These are phyloP conservation scores for Sporothrix variecibatus DNA, from an alignment of 2,329 filamentous ascomycete genomes.

Conservation along the genomic window DNA sequence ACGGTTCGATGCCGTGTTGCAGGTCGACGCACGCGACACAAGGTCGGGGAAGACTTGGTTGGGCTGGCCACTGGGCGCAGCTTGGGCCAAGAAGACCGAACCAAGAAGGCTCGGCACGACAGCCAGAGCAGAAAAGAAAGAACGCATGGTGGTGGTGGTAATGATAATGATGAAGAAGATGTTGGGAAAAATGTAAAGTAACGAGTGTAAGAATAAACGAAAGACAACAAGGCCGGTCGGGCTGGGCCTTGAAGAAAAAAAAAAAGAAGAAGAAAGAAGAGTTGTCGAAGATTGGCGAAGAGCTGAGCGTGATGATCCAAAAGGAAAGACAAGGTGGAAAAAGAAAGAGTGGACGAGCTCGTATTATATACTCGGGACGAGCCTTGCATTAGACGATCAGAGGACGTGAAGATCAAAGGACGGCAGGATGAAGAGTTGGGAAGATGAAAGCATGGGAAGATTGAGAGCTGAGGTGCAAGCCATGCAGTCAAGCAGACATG, in stretches of 20 bases:
- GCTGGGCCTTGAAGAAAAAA: background rate
- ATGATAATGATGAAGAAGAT: background rate
- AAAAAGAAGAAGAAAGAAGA: background rate
- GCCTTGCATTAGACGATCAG: background rate
- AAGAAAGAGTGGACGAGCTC: conserved; percentile 12
- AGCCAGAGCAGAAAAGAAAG: conserved; percentile 23
- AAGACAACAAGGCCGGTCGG: conserved; percentile 8
- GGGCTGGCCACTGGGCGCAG: conserved; percentile 3
- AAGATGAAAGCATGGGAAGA: background rate
- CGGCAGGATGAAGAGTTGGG: too few relatives aligned
- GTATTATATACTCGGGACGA: conserved; percentile 23
- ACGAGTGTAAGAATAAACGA: conserved; percentile 16
- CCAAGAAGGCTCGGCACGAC: conserved; percentile 25
- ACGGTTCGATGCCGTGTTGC: conserved; percentile 29
- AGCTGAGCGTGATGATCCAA: conserved; percentile 3
- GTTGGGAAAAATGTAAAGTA: background rate
- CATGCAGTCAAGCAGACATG: background rate
- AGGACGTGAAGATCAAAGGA: background rate
- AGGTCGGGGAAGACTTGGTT: background rate
- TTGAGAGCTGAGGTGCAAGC: background rate
- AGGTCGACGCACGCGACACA: conserved; percentile 16
- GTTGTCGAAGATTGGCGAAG: background rate
- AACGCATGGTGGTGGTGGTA: conserved; percentile 15
- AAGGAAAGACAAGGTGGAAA: background rate
- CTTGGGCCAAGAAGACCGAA: conserved; percentile 15